Conservation (phyloP, 192 early-diverging fungal species). For the Rhizophagus clarus region DNA sequence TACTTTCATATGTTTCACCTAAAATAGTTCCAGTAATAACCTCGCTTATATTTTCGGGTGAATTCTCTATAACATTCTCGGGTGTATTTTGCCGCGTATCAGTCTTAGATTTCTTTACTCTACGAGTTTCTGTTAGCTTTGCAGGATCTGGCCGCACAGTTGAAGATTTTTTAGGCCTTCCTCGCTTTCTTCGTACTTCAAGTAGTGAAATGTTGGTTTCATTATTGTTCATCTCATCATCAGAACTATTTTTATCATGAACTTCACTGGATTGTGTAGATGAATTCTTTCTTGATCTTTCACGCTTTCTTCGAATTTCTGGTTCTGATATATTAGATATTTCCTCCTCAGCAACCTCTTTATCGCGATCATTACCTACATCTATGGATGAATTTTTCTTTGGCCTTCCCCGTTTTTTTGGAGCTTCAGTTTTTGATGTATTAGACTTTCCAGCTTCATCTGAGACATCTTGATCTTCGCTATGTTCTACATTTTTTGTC, state of each 20-base stretch:
- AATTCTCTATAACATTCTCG: not conserved
- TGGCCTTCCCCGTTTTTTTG: slow-evolving; percentile 6
- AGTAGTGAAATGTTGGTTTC: not conserved
- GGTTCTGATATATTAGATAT: not conserved
- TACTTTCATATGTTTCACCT: not conserved
- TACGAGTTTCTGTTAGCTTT: not conserved
- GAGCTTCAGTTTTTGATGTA: not conserved
- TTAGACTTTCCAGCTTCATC: not conserved
- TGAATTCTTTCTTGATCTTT: not conserved
- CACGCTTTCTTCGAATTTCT: not conserved
- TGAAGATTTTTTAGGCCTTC: slow-evolving; percentile 11
- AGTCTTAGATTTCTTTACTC: not conserved
- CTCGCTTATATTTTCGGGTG: not conserved
- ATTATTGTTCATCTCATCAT: not conserved
- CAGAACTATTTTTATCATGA: not conserved
- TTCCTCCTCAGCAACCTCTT: not conserved
- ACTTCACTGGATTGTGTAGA: not conserved
- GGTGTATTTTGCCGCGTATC: not conserved
- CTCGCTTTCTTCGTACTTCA: not conserved
- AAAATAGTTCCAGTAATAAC: not conserved
- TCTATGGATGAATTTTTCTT: not conserved
- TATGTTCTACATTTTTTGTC: not conserved
- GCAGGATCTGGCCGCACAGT: not conserved
- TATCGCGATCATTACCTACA: not conserved
- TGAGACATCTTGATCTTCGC: not conserved